Evolutionary conservation across 768 basidiomycete genomes (phyloP).

Genomic region (Kwoniella dejecticola): DNA sequence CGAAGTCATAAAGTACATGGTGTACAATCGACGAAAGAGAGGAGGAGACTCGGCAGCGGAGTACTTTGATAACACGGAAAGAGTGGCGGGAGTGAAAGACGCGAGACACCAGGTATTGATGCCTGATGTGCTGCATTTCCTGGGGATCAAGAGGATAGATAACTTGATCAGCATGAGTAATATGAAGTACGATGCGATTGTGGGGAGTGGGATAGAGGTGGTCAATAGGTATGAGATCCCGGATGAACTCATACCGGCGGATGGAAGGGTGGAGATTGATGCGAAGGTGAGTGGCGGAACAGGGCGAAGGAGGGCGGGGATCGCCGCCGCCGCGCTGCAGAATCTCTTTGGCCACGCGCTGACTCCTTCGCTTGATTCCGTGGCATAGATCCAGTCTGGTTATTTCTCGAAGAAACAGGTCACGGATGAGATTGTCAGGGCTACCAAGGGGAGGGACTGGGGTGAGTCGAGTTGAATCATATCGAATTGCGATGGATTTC

Average conservation of each 20-base stretch:
- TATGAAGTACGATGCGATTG: slow-evolving; percentile 94
- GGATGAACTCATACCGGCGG: slow-evolving; percentile 78
- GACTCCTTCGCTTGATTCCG: too few species aligned
- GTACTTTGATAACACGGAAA: slow-evolving; percentile 91
- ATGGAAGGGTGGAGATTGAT: slow-evolving; percentile 86
- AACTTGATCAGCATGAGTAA: slow-evolving; percentile 66
- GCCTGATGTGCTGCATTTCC: slow-evolving; percentile 95
- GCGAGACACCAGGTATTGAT: slow-evolving; percentile 61
- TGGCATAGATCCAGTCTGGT: slow-evolving; percentile 65
- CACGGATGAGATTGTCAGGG: slow-evolving; percentile 59
- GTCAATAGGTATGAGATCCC: slow-evolving; percentile 78
- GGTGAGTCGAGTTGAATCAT: slow-evolving; percentile 23
- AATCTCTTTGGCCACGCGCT: too few species aligned
- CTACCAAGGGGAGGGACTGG: slow-evolving; percentile 49
- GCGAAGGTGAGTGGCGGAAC: slow-evolving; percentile 85
- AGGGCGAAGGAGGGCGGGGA: too few species aligned
- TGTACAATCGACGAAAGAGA: slow-evolving; percentile 94
- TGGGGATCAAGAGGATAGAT: slow-evolving; percentile 86
- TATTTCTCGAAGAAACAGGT: slow-evolving; percentile 79
- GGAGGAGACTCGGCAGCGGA: slow-evolving; percentile 88
- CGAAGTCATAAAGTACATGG: slow-evolving; percentile 89
- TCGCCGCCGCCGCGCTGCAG: too few species aligned
- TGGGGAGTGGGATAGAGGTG: slow-evolving; percentile 82
- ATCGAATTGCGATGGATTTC: neutral
- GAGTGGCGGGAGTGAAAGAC: slow-evolving; percentile 79